Base-by-base conservation (phyloP, 2,329 filamentous ascomycete species). In the Cyphellophora europaea region DNA sequence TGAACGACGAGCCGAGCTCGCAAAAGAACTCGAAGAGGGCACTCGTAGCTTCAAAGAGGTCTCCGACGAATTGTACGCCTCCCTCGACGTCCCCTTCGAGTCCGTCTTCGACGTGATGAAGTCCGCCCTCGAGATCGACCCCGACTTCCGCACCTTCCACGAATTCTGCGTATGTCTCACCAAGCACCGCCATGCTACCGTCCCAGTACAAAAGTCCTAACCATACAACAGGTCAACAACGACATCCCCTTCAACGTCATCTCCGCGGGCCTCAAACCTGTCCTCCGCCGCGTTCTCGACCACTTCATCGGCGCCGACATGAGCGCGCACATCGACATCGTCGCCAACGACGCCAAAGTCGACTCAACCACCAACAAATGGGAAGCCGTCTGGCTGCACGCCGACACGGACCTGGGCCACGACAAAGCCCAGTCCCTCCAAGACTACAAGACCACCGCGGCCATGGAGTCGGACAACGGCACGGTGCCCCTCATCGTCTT, bases 31-130 rank as follows among this genome's bases (percentile, higher is more conserved):
- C 56, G 73, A 77, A 49, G 65, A 58, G 3, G 78, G 78, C 51
- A 72, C 78, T 52, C 69, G 77, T 11, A 76, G 74, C 1, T 82
- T 82, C 63, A 67, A 75, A 33, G 77, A 81, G 3, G 75, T 78
- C n/a, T 80, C 76, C 0, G 77, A 81, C 45, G 77, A 82, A 54
- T 79, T 82, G 71, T 82, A 77, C 74, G 72, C 71, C 5, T 80
- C 75, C 1, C 59, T 82, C 6, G 66, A 74, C 41, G 69, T 82
- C 0, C 75, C 77, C 2, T 81, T 82, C 49, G 77, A 79, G 15
- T 71, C 80, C 42, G 77, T 77, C 11, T 81, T 82, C 58, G 63
- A 71, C 36, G 62, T 79, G 18, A 77, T 82, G 70, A 66, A 76
- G 48, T 60, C 71, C 31, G 63, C 63, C 0, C 65, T 82, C 17